phyloP scores from a whole-genome alignment of 371 early-diverging fungal species.

The Encephalitozoon romaleae region DNA sequence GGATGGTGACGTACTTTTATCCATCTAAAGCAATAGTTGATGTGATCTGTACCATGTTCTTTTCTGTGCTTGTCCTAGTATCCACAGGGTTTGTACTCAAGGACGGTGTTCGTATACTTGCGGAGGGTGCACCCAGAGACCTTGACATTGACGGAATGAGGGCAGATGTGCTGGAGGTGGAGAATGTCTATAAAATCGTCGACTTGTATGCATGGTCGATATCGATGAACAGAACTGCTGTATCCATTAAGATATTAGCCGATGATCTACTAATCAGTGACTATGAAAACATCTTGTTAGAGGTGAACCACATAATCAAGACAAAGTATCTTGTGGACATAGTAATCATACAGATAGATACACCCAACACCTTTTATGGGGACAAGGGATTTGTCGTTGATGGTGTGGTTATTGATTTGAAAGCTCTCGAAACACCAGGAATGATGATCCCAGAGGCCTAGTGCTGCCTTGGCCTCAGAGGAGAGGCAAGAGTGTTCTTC shows the following conservation, averaged over 20 bases:
- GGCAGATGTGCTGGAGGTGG: slow-evolving; percentile 12
- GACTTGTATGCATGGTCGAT: slow-evolving; percentile 49
- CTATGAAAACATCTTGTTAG: slow-evolving; percentile 41
- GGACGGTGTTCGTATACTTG: slow-evolving; percentile 69
- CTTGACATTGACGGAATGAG: slow-evolving; percentile 30
- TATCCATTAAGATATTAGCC: slow-evolving; percentile 20
- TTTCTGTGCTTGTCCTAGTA: slow-evolving; percentile 68
- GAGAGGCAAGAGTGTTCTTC: too few species aligned
- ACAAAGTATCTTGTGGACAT: slow-evolving; percentile 26
- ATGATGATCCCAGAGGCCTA: background rate
- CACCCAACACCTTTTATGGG: slow-evolving; percentile 25
- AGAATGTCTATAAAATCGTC: slow-evolving; percentile 28
- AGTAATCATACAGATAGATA: slow-evolving; percentile 50
- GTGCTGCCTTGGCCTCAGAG: background rate
- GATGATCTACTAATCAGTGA: slow-evolving; percentile 42
- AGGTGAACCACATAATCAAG: slow-evolving; percentile 19
- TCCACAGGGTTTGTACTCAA: slow-evolving; percentile 69
- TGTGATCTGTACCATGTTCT: slow-evolving; percentile 73
- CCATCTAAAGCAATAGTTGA: slow-evolving; percentile 68
- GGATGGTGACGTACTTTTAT: slow-evolving; percentile 69
- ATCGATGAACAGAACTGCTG: slow-evolving; percentile 37
- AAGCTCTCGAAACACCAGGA: background rate
- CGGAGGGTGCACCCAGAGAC: slow-evolving; percentile 63
- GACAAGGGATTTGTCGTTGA: slow-evolving; percentile 14
- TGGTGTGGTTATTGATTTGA: slow-evolving; percentile 9